These are phyloP conservation scores for Aspergillus sp. DNA, from an alignment of 2,329 filamentous ascomycete species.

Conservation along the genomic window DNA sequence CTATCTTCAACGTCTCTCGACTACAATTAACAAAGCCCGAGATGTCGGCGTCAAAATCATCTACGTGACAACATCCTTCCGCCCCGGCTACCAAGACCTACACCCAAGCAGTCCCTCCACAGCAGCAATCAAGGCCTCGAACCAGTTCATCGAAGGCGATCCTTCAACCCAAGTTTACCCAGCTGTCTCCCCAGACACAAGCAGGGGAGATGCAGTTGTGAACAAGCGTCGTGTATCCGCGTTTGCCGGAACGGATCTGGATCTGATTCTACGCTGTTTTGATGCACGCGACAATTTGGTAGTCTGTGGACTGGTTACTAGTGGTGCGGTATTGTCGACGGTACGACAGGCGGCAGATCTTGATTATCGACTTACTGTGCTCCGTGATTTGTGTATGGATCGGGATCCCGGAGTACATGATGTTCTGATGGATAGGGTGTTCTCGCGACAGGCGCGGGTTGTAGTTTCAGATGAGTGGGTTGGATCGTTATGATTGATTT, in stretches of 20 bases:
- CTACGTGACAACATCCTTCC: conserved; percentile 29
- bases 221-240: conserved; percentile 33
- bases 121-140: conserved; percentile 9
- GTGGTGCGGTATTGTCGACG: conserved; percentile 34
- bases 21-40: conserved; percentile 19
- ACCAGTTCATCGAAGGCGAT: conserved; percentile 20
- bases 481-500: conserved; percentile 1
- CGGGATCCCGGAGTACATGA: conserved; percentile 25
- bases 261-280: conserved; percentile 26
- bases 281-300: conserved; percentile 21
- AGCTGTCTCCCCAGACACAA: conserved; percentile 9
- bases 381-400: conserved; percentile 33
- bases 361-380: conserved; percentile 29
- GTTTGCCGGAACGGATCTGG: conserved; percentile 29
- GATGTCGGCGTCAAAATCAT: conserved; percentile 21
- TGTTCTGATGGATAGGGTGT: conserved; percentile 28
- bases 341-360: conserved; percentile 30
- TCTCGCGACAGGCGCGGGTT: conserved; percentile 23
- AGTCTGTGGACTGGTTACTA: conserved; percentile 29
- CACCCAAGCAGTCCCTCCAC: conserved; percentile 19
- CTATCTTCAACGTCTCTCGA: conserved; percentile 20
- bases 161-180: conserved; percentile 14
- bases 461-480: conserved; percentile 25
- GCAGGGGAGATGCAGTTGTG: conserved; percentile 22
- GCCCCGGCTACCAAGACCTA: conserved; percentile 25